Conservation (phyloP, 805 yeast genomes). For the Starmerella vitae region DNA sequence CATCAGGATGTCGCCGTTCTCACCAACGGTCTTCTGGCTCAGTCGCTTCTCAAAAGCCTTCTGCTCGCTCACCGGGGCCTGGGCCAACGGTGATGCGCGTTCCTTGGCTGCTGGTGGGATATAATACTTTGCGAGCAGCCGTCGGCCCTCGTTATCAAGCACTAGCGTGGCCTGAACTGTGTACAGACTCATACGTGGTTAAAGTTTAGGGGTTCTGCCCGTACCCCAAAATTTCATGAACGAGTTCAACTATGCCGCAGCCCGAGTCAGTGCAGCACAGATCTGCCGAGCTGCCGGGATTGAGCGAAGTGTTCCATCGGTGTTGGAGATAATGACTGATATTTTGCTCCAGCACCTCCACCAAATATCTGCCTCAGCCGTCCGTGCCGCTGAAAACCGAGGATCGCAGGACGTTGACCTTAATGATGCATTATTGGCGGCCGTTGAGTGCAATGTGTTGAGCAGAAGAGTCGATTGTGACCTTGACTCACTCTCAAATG, state of each 20-base stretch:
- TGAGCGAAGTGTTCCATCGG: constrained; percentile 58
- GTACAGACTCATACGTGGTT: constrained; percentile 40
- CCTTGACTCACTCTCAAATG: constrained; percentile 28
- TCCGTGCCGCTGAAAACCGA: constrained; percentile 37
- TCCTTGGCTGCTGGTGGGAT: constrained; percentile 40
- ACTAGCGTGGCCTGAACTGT: constrained; percentile 68
- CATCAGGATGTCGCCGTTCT: constrained; percentile 64
- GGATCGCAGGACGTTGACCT: constrained; percentile 36
- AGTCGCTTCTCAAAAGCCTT: constrained; percentile 59
- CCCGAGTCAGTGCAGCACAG: constrained; percentile 40
- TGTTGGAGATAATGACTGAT: constrained; percentile 67
- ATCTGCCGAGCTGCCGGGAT: constrained; percentile 69
- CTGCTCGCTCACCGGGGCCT: constrained; percentile 47
- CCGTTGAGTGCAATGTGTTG: constrained; percentile 48
- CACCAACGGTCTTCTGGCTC: constrained; percentile 63
- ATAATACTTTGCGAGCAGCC: constrained; percentile 79
- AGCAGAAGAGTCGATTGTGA: constrained; percentile 41
- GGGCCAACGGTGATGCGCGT: constrained; percentile 26
- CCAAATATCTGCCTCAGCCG: constrained; percentile 39
- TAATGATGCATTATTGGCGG: constrained; percentile 60
- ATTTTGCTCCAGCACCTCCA: constrained; percentile 51
- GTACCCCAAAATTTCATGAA: constrained; percentile 15
- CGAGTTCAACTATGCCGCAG: constrained; percentile 36
- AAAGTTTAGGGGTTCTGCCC: background rate
- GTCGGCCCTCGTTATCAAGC: constrained; percentile 65